Base-by-base conservation (phyloP, 164 flowering plant species). In the Chimonanthus salicifolius region DNA sequence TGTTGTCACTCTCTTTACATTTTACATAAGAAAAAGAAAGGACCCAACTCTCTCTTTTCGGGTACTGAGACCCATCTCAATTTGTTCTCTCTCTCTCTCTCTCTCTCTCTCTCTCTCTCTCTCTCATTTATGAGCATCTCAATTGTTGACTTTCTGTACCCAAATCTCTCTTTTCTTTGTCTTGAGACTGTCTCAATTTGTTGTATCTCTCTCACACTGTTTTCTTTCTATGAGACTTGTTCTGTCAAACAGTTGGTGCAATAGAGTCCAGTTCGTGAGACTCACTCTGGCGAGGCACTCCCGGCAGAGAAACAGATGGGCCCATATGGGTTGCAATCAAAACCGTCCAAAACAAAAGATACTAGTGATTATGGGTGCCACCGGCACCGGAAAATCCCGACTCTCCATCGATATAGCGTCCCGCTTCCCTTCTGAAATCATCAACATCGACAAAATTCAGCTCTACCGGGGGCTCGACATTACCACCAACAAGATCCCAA, bases 371-470 rank as follows among this genome's bases (percentile, higher is more conserved):
- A 79, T 91, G 87, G 98, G 98, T 4, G 87, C 92, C 49, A 93
- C 98, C 13, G 98, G 98, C 16, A 58, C 85, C 72, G 98, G 98
- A 2, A 93, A 93, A 64, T 83, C 97, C 43, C 68, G 82, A 2
- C 88, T 93, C 43, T 88, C 97, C 33, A 63, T 93, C 72, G 94
- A 91, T 70, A 79, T 93, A 6, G 93, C 88, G 62, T 74, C 86
- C 11, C 83, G 74, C 10, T 76, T 86, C 73, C 76, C 83, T 16
- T 49, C 83, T 16, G 96, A 93, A 68, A 77, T 91, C 77, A 86
- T 93, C 76, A 93, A 93, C 89, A 83, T 89, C 79, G 98, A 93
- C 79, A 93, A 93, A 82, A 93, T 91, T 73, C 98, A 92, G 75
- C 76, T 93, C 72, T 89, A 88, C 83, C 71, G 21, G 2, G 96